These are phyloP conservation scores for Sugiyamaella mastotermitis DNA, from an alignment of 805 yeast genomes.

Conservation along the genomic window DNA sequence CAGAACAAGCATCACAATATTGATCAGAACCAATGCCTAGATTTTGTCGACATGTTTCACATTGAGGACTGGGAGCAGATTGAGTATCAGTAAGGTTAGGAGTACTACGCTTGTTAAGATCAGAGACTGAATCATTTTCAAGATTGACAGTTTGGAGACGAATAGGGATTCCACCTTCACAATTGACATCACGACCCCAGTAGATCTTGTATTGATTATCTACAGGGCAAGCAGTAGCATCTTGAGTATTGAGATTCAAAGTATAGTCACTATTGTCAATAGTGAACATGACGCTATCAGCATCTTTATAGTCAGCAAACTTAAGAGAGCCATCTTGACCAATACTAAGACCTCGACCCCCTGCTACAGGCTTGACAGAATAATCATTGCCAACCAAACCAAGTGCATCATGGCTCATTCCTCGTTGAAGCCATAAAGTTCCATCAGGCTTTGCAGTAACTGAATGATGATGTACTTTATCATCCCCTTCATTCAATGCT, in stretches of 20 bases:
- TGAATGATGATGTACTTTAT: conserved; percentile 3
- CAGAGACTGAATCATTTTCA: no score
- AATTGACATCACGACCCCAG: conserved; percentile 7
- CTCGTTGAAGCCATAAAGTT: conserved; percentile 6
- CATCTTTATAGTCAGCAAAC: conserved; percentile 6
- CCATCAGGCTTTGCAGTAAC: conserved; percentile 11
- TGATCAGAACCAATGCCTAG: no score
- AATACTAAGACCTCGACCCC: conserved; percentile 5
- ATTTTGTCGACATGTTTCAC: no score
- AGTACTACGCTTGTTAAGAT: no score
- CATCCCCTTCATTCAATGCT: conserved; percentile 2
- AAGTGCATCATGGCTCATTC: conserved; percentile 1
- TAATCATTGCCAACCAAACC: conserved; percentile 2
- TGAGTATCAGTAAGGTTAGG: no score
- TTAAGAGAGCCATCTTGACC: conserved; percentile 9
- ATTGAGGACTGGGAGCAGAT: no score
- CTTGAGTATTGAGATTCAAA: conserved; percentile 1
- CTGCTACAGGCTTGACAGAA: conserved; percentile 8
- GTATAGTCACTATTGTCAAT: conserved; percentile 8
- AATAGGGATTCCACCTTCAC: conserved; percentile 8
- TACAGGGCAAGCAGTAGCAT: conserved; percentile 11
- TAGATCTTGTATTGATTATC: conserved; percentile 7
- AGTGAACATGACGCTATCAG: conserved; percentile 2
- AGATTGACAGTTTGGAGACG: conserved; percentile 1
- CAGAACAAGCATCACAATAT: no score